phyloP scores from a whole-genome alignment of 768 basidiomycete species.

The Russula vinacea region DNA sequence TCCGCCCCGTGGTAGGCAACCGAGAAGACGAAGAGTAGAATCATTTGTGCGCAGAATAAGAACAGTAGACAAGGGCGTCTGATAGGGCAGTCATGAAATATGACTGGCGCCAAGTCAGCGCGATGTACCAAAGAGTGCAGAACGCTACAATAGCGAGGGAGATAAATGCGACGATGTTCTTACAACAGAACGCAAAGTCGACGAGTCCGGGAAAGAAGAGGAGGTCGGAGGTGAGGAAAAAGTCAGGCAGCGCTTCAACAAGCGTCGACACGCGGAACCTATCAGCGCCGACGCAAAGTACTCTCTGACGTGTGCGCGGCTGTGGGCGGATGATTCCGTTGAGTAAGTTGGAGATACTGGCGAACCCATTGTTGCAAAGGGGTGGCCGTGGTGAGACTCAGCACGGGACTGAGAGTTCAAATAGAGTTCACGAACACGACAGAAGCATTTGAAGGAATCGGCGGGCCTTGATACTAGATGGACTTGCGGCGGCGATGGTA shows the following conservation, averaged over 20 bases:
- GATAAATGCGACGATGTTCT: neutral
- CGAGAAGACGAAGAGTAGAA: neutral
- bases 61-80: slow-evolving; percentile 9
- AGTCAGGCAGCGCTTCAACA: neutral
- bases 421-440: neutral
- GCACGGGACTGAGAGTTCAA: neutral
- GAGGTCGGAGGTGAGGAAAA: neutral
- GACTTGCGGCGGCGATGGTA: neutral
- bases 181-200: neutral
- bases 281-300: slow-evolving; percentile 6
- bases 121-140: neutral
- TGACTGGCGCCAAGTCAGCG: neutral
- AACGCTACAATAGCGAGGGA: neutral
- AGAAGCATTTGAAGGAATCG: neutral
- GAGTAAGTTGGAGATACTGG: neutral
- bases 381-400: neutral
- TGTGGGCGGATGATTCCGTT: neutral
- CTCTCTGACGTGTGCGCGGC: neutral
- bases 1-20: neutral
- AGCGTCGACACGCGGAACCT: neutral
- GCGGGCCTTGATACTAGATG: neutral
- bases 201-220: neutral
- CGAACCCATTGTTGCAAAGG: neutral
- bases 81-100: slow-evolving; percentile 12
- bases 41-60: neutral